Conservation (phyloP, 495 filamentous ascomycete species). For the Penicillium pancosmium region DNA sequence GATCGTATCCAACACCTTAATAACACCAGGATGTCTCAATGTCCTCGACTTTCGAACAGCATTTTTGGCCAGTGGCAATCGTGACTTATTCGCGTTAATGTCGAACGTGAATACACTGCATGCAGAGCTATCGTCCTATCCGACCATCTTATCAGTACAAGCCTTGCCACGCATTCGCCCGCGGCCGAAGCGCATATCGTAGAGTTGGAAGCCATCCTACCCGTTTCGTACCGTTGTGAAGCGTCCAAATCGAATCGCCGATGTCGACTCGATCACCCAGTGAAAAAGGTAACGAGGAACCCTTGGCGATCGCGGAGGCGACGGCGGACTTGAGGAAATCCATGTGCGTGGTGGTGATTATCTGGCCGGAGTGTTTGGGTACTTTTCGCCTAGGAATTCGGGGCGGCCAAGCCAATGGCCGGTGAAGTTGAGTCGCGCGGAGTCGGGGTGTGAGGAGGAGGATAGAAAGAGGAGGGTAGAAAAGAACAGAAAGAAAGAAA, state of each 20-base stretch:
- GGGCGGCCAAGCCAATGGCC: constrained; percentile 9
- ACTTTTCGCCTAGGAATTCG: neutral
- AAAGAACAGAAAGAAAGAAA: neutral
- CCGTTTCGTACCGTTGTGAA: constrained; percentile 88
- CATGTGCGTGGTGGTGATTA: constrained; percentile 53
- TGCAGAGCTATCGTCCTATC: constrained; percentile 84
- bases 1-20: constrained; percentile 90
- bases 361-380: constrained; percentile 13
- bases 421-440: too few relatives aligned
- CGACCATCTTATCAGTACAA: neutral
- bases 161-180: constrained; percentile 4
- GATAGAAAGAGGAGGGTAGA: neutral
- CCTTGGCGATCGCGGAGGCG: constrained; percentile 93
- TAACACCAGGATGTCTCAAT: constrained; percentile 88
- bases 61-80: constrained; percentile 85
- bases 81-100: constrained; percentile 72
- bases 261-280: constrained; percentile 90
- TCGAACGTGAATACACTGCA: constrained; percentile 98
- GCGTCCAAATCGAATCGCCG: constrained; percentile 87
- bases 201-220: constrained; percentile 51
- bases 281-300: constrained; percentile 85
- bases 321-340: constrained; percentile 98
- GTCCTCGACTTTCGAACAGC: constrained; percentile 90
- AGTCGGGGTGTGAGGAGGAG: neutral
- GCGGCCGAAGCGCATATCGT: constrained; percentile 3